Base-by-base conservation (phyloP, 176 grass and related monocot genomes). In the Triticum turgidum region DNA sequence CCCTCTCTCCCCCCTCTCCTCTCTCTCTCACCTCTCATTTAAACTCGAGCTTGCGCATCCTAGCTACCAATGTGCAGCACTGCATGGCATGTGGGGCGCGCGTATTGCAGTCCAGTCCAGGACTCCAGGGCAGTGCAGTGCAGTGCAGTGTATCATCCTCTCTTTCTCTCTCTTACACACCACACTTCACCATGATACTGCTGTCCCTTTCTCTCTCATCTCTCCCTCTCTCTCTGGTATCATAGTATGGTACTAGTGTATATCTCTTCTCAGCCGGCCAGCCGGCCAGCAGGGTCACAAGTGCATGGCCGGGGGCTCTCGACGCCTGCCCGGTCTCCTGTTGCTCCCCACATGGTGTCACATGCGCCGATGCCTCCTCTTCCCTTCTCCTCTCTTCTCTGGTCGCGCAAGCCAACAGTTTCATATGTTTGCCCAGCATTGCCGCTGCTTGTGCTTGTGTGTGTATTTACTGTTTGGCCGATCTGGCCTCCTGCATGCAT, bases 341-440 rank as follows among this genome's bases (percentile, higher is more conserved):
- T 81, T 82, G 81, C 85, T 87, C 78, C 85, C 85, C 91, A 92
- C 91, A 85, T 90, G 88, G 84, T 82, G 85, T 92, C 91, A 92
- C 91, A 87, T 92, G 91, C 84, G 33, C 69, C 76, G 47, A 58
- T 64, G 76, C 69, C 72, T 45, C 18, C 45, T 24, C 63, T 27
- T 62, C 32, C 20, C 71, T 24, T 86, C 76, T 59, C 76, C 10
- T n/a, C 52, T 81, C n/a, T 69, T 41, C 34, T 39, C 18, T 79
- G n/a, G 13, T 77, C 37, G 61, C 65, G 38, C 61, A 71, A 11
- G 73, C 33, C 70, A 77, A 78, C 78, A 91, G 86, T 82, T 78
- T 88, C 86, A 72, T 85, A 62, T 70, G 77, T 49, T 71, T 85
- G 71, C 64, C 38, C 61, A 73, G 6, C 18, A 59, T 59, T 59